Evolutionary conservation across 1,284 basidiomycete genomes (phyloP).

Genomic region (Moesziomyces sp.): DNA sequence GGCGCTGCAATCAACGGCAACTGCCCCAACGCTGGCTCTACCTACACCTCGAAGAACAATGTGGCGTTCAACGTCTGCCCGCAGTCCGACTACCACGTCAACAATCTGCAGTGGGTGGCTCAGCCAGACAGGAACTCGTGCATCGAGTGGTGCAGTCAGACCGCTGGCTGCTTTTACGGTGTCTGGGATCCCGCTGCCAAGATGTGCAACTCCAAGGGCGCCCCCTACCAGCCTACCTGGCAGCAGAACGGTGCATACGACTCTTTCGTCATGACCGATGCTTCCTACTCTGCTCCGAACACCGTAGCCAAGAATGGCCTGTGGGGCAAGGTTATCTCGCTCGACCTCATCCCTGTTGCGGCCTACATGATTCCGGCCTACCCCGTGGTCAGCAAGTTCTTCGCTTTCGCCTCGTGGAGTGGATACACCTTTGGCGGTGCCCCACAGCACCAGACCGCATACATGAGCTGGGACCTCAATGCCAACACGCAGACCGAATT

Average conservation of each 20-base stretch:
- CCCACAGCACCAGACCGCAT: slow-evolving; percentile 2
- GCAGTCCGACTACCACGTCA: neutral
- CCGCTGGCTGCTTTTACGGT: slow-evolving; percentile 4
- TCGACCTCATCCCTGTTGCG: slow-evolving; percentile 1
- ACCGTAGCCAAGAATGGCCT: slow-evolving; percentile 1
- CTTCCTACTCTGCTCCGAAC: neutral
- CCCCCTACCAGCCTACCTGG: slow-evolving; percentile 1
- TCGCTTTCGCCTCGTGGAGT: slow-evolving; percentile 4
- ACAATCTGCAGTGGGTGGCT: neutral
- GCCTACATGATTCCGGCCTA: slow-evolving; percentile 2
- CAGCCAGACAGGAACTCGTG: neutral
- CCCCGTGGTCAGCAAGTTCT: slow-evolving; percentile 2
- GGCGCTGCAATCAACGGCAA: neutral
- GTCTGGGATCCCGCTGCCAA: neutral
- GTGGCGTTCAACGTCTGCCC: slow-evolving; percentile 4
- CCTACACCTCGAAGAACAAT: slow-evolving; percentile 4
- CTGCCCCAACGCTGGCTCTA: slow-evolving; percentile 1
- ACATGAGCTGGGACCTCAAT: neutral
- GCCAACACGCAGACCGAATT: slow-evolving; percentile 3
- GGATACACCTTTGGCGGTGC: slow-evolving; percentile 1
- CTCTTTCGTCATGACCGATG: slow-evolving; percentile 1
- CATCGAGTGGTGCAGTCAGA: slow-evolving; percentile 8
- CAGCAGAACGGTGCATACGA: neutral
- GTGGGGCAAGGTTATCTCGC: slow-evolving; percentile 1
- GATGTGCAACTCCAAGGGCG: slow-evolving; percentile 2